Evolutionary conservation across 1,284 basidiomycete genomes (phyloP).

Genomic region (Schizophyllum amplum): DNA sequence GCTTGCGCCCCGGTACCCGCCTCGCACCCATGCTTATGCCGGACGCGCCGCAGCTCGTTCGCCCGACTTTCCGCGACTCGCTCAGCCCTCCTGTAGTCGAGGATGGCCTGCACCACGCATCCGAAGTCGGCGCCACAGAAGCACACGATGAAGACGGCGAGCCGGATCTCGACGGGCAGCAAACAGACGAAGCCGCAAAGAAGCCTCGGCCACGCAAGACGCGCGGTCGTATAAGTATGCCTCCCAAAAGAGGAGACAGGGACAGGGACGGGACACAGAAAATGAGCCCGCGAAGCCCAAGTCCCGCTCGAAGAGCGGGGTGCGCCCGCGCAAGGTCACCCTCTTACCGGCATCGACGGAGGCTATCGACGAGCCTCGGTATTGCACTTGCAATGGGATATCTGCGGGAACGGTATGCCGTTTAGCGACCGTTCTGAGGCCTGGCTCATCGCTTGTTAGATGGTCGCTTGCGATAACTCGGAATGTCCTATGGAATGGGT

Average conservation of each 20-base stretch:
- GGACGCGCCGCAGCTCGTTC: not conserved
- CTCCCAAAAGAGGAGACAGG: conserved; percentile 6
- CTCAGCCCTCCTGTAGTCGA: conserved; percentile 33
- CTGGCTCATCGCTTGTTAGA: conserved; percentile 36
- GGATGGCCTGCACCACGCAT: conserved; percentile 32
- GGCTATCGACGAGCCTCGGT: conserved; percentile 47
- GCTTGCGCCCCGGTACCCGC: conserved; percentile 43
- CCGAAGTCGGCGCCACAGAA: conserved; percentile 8
- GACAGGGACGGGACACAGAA: not conserved
- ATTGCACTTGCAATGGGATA: conserved; percentile 71
- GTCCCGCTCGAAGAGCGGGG: too few species aligned
- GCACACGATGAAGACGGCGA: conserved; percentile 1
- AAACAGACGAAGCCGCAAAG: not conserved
- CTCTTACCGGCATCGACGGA: conserved; percentile 11
- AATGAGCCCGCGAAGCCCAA: conserved; percentile 3
- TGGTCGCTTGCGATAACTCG: conserved; percentile 75
- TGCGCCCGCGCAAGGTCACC: too few species aligned
- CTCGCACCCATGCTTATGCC: conserved; percentile 49
- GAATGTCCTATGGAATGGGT: conserved; percentile 75
- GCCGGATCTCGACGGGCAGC: not conserved
- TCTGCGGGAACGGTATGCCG: conserved; percentile 66
- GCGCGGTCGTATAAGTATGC: not conserved
- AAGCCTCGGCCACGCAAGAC: conserved; percentile 1
- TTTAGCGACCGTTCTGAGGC: not conserved
- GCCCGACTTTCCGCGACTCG: not conserved